Evolutionary conservation across 2,329 filamentous ascomycete species (phyloP), one percentile per base, ranked within the genome.

Genomic region (Neodidymelliopsis sp.): DNA sequence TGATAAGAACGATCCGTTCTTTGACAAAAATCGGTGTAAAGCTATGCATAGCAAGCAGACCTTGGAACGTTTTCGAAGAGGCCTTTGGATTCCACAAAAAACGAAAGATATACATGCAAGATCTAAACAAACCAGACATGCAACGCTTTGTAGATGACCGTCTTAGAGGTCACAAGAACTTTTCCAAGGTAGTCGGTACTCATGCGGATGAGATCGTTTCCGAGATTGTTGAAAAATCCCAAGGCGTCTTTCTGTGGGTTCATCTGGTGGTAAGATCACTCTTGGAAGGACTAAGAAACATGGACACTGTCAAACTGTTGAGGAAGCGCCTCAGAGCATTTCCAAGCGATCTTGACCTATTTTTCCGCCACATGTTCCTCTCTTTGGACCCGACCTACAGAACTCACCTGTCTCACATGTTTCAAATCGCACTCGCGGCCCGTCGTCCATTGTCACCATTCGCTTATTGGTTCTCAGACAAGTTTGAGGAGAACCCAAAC

Each of bases 201-300:
- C n/a, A 28, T 12, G 36, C 27, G 2, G 9, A 43, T 13, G 15
- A 44, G 16, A 38, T 77, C 9, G 59, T 49, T 37, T 8, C 20
- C 1, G 39, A 71, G n/a, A 41, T 80, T 18, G 57, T 55, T 2
- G 30, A 62, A 6, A 75, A 70, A 23, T 62, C 76, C 0, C 65
- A 63, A 5, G 37, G 37, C 13, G 24, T 40, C 3, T 40, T 40
- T 19, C 4, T 40, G 24, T 40, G 37, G 37, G 37, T 73, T 1
- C 68, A 76, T 1, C 51, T 79, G 0, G 77, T 79, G 3, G 65
- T 79, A 1, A 45, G 68, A 8, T 77, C 77, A 4, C 63, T 81
- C 1, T 77, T 78, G 28, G 68, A 71, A 19, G 74, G 75, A 45
- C 69, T 64, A 53, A 16, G 13, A 16, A 53, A 52, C 5, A 11